phyloP scores from a whole-genome alignment of 768 basidiomycete species.

The Lactarius indigo region DNA sequence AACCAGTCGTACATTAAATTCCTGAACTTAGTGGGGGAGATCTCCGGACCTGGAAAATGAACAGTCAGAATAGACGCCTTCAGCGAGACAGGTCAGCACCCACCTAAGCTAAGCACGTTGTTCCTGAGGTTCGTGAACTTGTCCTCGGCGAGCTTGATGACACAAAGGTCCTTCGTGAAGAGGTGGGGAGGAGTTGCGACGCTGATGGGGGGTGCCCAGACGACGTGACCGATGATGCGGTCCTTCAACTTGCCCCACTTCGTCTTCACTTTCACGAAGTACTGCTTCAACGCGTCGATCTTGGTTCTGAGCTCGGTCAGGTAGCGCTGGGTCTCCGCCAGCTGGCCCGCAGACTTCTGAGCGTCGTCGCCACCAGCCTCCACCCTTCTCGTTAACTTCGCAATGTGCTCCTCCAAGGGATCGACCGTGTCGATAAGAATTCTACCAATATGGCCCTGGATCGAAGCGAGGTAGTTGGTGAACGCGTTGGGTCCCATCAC shows the following conservation, averaged over 20 bases:
- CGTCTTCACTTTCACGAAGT: not conserved
- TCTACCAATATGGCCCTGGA: not conserved
- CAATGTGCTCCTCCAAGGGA: not conserved
- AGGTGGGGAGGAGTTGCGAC: not conserved
- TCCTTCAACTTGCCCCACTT: not conserved
- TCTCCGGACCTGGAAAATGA: not conserved
- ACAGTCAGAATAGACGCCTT: too few relatives aligned
- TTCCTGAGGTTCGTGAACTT: not conserved
- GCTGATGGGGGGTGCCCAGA: slow-evolving; percentile 9
- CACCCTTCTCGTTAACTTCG: not conserved
- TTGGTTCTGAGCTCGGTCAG: not conserved
- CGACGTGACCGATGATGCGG: slow-evolving; percentile 1
- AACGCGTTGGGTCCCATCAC: not conserved
- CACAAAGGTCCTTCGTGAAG: not conserved
- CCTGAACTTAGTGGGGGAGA: not conserved
- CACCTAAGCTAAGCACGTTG: not conserved
- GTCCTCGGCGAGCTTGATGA: not conserved
- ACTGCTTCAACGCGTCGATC: not conserved
- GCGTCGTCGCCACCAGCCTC: not conserved
- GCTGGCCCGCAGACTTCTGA: not conserved
- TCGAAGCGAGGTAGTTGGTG: not conserved
- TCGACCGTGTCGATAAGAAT: too few relatives aligned
- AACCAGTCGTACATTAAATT: not conserved
- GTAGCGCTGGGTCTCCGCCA: not conserved
- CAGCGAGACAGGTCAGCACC: not conserved